Evolutionary conservation across 2,329 filamentous ascomycete species (phyloP).

Genomic region (Ascochyta pisi): DNA sequence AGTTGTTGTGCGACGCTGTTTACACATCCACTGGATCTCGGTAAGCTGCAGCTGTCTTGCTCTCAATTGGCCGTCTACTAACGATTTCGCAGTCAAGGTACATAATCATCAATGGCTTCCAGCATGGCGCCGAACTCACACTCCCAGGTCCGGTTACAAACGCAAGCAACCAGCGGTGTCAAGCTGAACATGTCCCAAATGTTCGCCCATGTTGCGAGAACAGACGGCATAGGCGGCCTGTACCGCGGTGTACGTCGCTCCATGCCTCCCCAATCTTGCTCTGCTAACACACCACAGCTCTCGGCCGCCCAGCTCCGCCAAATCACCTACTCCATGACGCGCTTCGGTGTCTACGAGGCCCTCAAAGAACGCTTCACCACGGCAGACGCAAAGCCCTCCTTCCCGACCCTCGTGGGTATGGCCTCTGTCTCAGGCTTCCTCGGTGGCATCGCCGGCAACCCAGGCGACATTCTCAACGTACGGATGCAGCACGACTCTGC

Average conservation of each 20-base stretch:
- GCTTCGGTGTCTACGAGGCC: slow-evolving; percentile 96
- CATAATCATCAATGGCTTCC: neutral
- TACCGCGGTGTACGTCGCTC: slow-evolving; percentile 73
- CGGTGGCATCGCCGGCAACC: slow-evolving; percentile 90
- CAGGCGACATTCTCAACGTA: slow-evolving; percentile 95
- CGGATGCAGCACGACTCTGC: slow-evolving; percentile 96
- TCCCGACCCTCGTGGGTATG: slow-evolving; percentile 80
- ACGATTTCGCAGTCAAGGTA: slow-evolving; percentile 55
- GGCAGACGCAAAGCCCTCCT: slow-evolving; percentile 63
- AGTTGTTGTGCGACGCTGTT: slow-evolving; percentile 90
- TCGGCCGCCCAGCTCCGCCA: slow-evolving; percentile 93
- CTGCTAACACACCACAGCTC: slow-evolving; percentile 57
- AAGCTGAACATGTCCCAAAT: slow-evolving; percentile 82
- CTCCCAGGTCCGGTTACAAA: slow-evolving; percentile 81
- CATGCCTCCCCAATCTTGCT: neutral
- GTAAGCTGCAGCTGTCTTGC: slow-evolving; percentile 59
- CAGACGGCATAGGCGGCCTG: slow-evolving; percentile 78
- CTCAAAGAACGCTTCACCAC: slow-evolving; percentile 75
- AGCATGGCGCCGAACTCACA: slow-evolving; percentile 25
- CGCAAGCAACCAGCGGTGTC: slow-evolving; percentile 72
- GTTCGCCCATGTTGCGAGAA: slow-evolving; percentile 78
- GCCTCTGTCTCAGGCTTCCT: slow-evolving; percentile 84
- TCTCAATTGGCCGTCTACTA: slow-evolving; percentile 29
- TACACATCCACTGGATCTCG: slow-evolving; percentile 90
- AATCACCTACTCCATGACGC: slow-evolving; percentile 90